Evolutionary conservation across 1,139 yeast species (phyloP), one percentile per base, ranked within the genome.

Genomic region (Debaryomyces sp.): DNA sequence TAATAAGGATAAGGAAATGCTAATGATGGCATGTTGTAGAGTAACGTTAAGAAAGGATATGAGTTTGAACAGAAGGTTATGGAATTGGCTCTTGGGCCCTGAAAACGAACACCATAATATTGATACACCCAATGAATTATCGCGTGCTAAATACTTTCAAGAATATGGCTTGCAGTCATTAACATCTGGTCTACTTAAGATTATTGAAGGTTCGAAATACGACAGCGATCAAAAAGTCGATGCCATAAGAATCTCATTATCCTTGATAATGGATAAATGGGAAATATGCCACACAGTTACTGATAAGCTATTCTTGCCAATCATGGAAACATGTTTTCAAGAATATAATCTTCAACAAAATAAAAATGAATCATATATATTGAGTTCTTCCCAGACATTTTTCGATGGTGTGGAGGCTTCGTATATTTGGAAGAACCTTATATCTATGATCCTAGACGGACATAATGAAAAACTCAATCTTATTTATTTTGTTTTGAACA

Each of bases 71-170:
- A 77, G 98, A 64, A 78, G 99, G 56, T 74, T 94, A 26, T 92
- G 98, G 97, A 85, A 80, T 55, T 92, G 97, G 95, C 70, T 94
- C 8, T 68, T 92, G 41, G 98, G 98, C 0, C 95, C 97, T 2
- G 82, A 77, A 21, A 48, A 49, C 8, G 68, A 60, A 5, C 41
- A 44, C n/a, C 23, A 46, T 2, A 42, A 30, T n/a, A 37, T 47
- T 10, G 45, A 51, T 12, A 26, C 35, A 13, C 18, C 43, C 2
- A 51, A 46, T 27, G 53, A 50, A 46, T 48, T 49, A 36, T 44
- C 67, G 23, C 63, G 87, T 53, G 61, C 77, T 1, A 72, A 76
- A 13, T 92, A 87, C 61, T 91, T 94, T 62, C 63, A 72, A 21
- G 61, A 61, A 7, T 75, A 77, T 61, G 96, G 91, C 0, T 64